Base-by-base conservation (phyloP, 192 early-diverging fungal species). In the Linnemannia elongata region DNA sequence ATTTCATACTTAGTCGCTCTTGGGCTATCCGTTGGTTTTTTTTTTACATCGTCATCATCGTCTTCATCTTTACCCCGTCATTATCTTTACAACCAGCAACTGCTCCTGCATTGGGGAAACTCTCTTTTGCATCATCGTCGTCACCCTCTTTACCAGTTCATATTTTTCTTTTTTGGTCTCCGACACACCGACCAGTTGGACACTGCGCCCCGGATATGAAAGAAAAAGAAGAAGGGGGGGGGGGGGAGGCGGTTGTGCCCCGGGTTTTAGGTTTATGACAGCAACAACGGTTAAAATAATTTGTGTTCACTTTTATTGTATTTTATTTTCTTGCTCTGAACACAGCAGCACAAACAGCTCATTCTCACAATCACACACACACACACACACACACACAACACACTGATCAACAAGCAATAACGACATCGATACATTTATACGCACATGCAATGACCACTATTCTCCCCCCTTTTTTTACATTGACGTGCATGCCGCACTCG, bases 261-360 rank as follows among this genome's bases (percentile, higher is more conserved):
- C 60, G 30, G 60, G 10, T 66, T 30, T 66, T 66, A 66, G 30
- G 60, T 66, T 66, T 2, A 66, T 66, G 12, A 33, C 30, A 33
- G 4, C 12, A 66, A 12, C 15, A 5, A 33, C 30, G 60, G 33
- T 66, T 66, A 33, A 33, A 66, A 10, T 66, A n/a, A 27, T 60
- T 60, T 73, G 72, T 44, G 36, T 38, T 73, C 72, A 74, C 42
- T 49, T 44, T 73, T 45, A 1, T 45, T 44, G n/a, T 77, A 12
- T 77, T 49, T 42, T 71, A 57, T 5, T 30, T 36, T 49, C 1
- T 30, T 30, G 72, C 79, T 80, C 79, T 68, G 71, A 68, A 74
- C 79, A 80, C 72, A 80, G 79, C 79, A 80, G 45, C 27, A 55
- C 39, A 17, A 22, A 76, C 55, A 76, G 68, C 68, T 35, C 36